Base-by-base conservation (phyloP, 1,139 yeast genomes). In the Hyphopichia wangnamkhiaoensis region DNA sequence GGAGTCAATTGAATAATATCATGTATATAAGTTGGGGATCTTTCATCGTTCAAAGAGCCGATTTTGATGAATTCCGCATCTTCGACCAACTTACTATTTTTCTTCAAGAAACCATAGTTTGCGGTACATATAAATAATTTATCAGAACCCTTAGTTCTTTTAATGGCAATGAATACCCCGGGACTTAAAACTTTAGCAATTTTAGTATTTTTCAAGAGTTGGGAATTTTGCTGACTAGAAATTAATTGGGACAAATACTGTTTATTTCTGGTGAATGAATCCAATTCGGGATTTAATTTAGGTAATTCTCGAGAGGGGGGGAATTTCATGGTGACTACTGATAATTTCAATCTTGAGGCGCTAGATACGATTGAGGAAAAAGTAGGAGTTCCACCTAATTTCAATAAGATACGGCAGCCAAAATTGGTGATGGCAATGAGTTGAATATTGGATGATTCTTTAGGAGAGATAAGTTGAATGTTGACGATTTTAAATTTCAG, bases 401-500 rank as follows among this genome's bases (percentile, higher is more conserved):
- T 84, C 46, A 85, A 69, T 46, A 81, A 83, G 25, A 93, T 69
- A 49, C 98, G 79, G 47, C 86, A 85, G 14, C 98, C 98, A 43
- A 82, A 84, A 37, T 82, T 74, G 0, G 97, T 89, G n/a, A 88
- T 74, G 0, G 96, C 97, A 34, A 91, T 82, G 41, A 93, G 67
- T 53, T 82, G 91, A 20, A 89, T 71, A 37, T 83, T 82, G 21
- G 76, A 68, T 24, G 91, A 85, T 57, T 90, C 96, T 24, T 61
- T 61, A 32, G 74, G 76, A 1, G 82, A 63, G 10, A 90, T 79
- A 4, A 82, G 77, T 38, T 79, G 80, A 40, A 90, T 76, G 46
- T 76, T 80, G 27, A 84, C 79, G 38, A 87, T 76, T 47, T 79
- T 76, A 53, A 80, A 69, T 43, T 68, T 68, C 53, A 60, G 68